Evolutionary conservation across 495 filamentous ascomycete genomes (phyloP).

Genomic region (Aspergillus diversus): DNA sequence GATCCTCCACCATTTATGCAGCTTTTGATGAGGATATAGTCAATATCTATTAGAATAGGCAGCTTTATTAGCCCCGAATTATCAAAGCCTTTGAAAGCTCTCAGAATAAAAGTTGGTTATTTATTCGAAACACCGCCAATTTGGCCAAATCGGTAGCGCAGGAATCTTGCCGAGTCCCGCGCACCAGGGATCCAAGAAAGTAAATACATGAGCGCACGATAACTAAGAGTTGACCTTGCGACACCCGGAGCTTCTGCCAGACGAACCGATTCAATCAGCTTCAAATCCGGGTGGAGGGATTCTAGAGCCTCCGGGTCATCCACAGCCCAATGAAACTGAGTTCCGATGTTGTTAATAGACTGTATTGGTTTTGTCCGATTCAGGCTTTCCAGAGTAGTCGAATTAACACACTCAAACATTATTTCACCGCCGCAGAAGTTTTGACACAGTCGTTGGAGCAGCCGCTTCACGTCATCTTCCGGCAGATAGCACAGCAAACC

Average conservation of each 20-base stretch:
- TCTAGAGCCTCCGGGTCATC: not conserved
- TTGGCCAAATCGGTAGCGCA: not conserved
- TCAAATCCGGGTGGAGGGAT: not conserved
- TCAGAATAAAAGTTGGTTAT: too few relatives aligned
- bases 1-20: too few relatives aligned
- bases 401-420: not conserved
- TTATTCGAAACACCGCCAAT: too few relatives aligned
- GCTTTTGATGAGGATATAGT: too few relatives aligned
- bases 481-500: not conserved
- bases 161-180: not conserved
- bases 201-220: constrained; percentile 1
- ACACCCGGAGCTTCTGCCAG: not conserved
- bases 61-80: too few relatives aligned
- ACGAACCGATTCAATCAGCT: not conserved
- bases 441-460: not conserved
- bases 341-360: not conserved
- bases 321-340: not conserved
- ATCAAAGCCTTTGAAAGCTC: too few relatives aligned
- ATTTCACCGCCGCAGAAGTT: not conserved
- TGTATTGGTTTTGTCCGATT: not conserved
- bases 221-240: not conserved
- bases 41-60: too few relatives aligned
- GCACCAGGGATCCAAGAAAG: not conserved
- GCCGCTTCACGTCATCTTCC: not conserved
- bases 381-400: not conserved